Evolutionary conservation across 345 rosid genomes (phyloP), one percentile per base, ranked within the genome.

Genomic region (Pelargonium nanum): DNA sequence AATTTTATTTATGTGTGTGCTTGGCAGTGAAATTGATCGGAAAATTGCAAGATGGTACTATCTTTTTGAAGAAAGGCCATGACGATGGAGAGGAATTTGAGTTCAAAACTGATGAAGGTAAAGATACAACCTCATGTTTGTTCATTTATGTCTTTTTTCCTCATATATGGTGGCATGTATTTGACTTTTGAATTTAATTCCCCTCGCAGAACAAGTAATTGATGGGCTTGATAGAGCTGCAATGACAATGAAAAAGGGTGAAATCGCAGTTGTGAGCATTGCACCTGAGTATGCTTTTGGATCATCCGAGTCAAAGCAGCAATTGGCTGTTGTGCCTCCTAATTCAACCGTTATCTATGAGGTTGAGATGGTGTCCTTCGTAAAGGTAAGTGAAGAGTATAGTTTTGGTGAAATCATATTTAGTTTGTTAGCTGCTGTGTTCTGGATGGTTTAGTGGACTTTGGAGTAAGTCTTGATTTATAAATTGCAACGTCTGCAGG

Each of bases 141-240:
- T 48, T 2, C 4, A 1, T 45, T n/a, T 4, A 4, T 45, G 10
- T 13, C 57, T 1, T 5, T 24, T 51, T 21, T n/a, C 5, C 4
- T 3, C 1, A 10, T 4, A 3, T 40, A 10, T 40, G 15, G 2
- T 40, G 17, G 2, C 15, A 40, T 17, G 15, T 40, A 12, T 40
- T 12, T 40, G 15, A 40, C 15, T 10, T 15, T 6, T 1, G 3
- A 7, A 7, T 3, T 28, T 28, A 2, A 17, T 22, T 54, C 68
- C 53, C 25, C 51, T 32, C 57, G 58, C 81, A 94, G 99, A 85
- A 64, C 89, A 90, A 86, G 97, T 90, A 9, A 73, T 86, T 45
- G 91, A 88, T 61, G 99, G 99, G 40, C 93, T 94, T 57, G 97
- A 90, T 75, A 88, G 63, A 83, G 89, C 95, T 48, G 82, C 81